phyloP scores from a whole-genome alignment of 75 land plant genomes.

The Adiantum capillusveneris region DNA sequence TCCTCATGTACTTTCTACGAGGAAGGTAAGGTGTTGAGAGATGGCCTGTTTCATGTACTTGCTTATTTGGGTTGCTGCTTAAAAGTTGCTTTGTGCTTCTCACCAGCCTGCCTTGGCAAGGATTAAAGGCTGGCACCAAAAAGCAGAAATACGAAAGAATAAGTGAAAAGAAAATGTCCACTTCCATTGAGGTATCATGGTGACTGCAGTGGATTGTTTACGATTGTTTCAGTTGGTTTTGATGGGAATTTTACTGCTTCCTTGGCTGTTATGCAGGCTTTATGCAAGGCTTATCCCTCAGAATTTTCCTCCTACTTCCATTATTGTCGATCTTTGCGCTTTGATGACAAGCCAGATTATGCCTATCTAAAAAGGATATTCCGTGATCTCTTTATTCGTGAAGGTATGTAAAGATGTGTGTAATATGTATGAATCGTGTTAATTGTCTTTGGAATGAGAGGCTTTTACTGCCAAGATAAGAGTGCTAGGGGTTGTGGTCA shows the following conservation, averaged over 20 bases:
- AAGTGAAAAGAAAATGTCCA: conserved; percentile 94
- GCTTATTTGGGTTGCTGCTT: too few species aligned
- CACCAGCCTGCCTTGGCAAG: conserved; percentile 95
- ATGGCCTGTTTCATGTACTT: too few species aligned
- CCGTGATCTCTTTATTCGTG: conserved; percentile 45
- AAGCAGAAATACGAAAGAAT: conserved; percentile 98
- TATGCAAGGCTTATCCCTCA: conserved; percentile 38
- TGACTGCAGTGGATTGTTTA: background rate
- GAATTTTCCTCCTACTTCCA: conserved; percentile 52
- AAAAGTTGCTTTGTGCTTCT: background rate
- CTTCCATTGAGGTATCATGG: conserved; percentile 77
- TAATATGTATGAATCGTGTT: background rate
- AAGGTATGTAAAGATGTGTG: conserved; percentile 12
- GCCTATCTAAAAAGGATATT: conserved; percentile 45
- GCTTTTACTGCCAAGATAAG: too few species aligned
- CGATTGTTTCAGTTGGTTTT: background rate
- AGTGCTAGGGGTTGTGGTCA: too few species aligned
- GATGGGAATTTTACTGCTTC: background rate
- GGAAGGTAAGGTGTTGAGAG: conserved; percentile 35
- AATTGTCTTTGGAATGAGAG: background rate
- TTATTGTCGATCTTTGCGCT: conserved; percentile 51
- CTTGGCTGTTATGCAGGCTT: conserved; percentile 12
- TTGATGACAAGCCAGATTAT: conserved; percentile 56
- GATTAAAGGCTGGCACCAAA: conserved; percentile 96
- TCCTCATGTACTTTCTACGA: conserved; percentile 87